phyloP scores from a whole-genome alignment of 306 rosid species.

The Prunus persica region Prunus_persica_NCBIv2 NC_034013.1:1375501-1376000 shows the following conservation, averaged over 20 bases:
- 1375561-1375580: background rate
- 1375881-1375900: background rate
- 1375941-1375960: background rate
- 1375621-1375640: conserved; percentile 53
- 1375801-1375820: conserved; percentile 36
- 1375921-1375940: background rate
- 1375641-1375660: conserved; percentile 52
- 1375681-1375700: conserved; percentile 32
- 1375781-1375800: conserved; percentile 38
- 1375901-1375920: background rate
- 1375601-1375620: conserved; percentile 73
- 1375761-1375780: conserved; percentile 38
- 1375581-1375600: conserved; percentile 12
- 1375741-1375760: conserved; percentile 45
- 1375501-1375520: background rate
- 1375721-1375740: conserved; percentile 46
- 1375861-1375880: conserved; percentile 36
- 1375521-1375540: conserved; percentile 31
- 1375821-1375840: conserved; percentile 51
- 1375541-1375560: conserved; percentile 15
- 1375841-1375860: conserved; percentile 57
- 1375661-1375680: conserved; percentile 41
- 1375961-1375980: background rate
- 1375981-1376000: conserved; percentile 41
- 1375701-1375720: conserved; percentile 30